phyloP scores from a whole-genome alignment of 805 yeast species.

The Priceomyces melissophilus region DNA sequence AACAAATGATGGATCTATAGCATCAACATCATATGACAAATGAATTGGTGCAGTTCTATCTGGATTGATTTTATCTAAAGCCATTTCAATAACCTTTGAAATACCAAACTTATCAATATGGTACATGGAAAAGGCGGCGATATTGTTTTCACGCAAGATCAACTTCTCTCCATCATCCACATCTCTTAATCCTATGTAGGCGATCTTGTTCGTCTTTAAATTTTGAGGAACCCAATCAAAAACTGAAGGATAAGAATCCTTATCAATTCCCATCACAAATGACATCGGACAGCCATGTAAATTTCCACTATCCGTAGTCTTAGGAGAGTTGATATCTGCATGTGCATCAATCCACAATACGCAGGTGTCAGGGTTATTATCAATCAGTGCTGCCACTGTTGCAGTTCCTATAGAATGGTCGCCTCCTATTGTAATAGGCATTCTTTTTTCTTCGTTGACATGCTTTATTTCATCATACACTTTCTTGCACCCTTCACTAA shows the following conservation, averaged over 20 bases:
- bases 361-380: constrained; percentile 80
- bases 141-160: constrained; percentile 65
- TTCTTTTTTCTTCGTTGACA: constrained; percentile 43
- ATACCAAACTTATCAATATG: constrained; percentile 94
- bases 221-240: constrained; percentile 77
- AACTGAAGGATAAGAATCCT: constrained; percentile 63
- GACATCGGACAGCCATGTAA: constrained; percentile 96
- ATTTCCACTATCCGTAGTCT: constrained; percentile 81
- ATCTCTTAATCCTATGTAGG: constrained; percentile 92
- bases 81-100: constrained; percentile 88
- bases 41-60: constrained; percentile 69
- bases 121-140: constrained; percentile 90
- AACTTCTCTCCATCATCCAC: constrained; percentile 83
- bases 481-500: constrained; percentile 63
- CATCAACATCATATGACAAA: constrained; percentile 93
- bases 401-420: constrained; percentile 97
- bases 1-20: constrained; percentile 89
- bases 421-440: constrained; percentile 90
- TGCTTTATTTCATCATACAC: constrained; percentile 59
- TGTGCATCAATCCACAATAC: constrained; percentile 97
- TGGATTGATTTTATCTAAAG: constrained; percentile 75
- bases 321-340: constrained; percentile 92
- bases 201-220: constrained; percentile 67
- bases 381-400: constrained; percentile 80
- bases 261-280: constrained; percentile 79